Percentiles rank a stretch among this genome's conserved stretches.
Conservation (phyloP, 2,329 filamentous ascomycete genomes). For the Fusarium lateritium region DNA sequence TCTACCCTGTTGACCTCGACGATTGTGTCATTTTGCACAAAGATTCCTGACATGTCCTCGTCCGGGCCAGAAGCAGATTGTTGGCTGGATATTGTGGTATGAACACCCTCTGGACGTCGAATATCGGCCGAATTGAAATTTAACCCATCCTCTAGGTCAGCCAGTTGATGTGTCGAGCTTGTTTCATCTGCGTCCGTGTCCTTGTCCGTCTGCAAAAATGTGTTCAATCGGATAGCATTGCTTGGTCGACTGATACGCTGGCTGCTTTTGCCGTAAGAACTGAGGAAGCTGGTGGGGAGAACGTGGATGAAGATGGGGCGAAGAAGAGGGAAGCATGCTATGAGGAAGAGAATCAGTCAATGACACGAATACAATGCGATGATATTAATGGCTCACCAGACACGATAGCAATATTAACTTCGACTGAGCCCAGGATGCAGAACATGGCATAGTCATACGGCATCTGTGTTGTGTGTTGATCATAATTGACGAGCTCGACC, state of each 20-base stretch:
- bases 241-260: constrained; percentile 37
- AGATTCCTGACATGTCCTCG: constrained; percentile 4
- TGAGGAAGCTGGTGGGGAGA: constrained; percentile 35
- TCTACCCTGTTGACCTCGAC: constrained; percentile 23
- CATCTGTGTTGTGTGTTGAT: constrained; percentile 27
- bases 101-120: constrained; percentile 6
- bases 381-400: constrained; percentile 22
- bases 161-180: constrained; percentile 39
- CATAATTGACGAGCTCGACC: constrained; percentile 22
- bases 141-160: constrained; percentile 25
- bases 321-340: constrained; percentile 43
- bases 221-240: constrained; percentile 29
- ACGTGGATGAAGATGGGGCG: constrained; percentile 39
- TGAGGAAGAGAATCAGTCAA: neutral
- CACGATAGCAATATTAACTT: constrained; percentile 43
- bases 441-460: constrained; percentile 42
- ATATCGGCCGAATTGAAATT: neutral
- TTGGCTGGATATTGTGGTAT: constrained; percentile 29
- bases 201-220: constrained; percentile 17
- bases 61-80: neutral
- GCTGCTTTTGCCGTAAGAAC: constrained; percentile 30
- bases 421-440: constrained; percentile 32
- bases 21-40: constrained; percentile 30
- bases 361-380: rapidly evolving
- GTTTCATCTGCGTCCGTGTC: constrained; percentile 25